Evolutionary conservation across 768 basidiomycete species (phyloP), one percentile per base, ranked within the genome.

Genomic region (Psilocybe cyanescens): DNA sequence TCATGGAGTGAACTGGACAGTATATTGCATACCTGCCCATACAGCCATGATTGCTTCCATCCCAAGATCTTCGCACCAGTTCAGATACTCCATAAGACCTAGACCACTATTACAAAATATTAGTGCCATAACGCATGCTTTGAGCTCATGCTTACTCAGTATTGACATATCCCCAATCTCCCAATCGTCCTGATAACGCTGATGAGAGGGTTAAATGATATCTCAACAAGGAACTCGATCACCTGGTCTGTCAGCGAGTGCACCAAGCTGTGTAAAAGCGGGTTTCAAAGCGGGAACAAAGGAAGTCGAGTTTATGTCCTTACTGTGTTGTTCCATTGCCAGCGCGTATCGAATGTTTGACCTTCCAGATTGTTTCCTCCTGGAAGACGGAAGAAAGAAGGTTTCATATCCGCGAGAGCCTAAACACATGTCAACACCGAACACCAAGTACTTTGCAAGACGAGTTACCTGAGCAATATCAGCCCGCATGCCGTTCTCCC

Each of bases 331-430:
- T 86, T 84, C 88, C 89, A 90, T 65, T 84, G 79, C 88, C 88
- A 90, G 11, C 88, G 76, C 0, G 79, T 78, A 5, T 72, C 78
- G 24, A 75, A 70, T 0, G 81, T 83, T 72, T 84, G 79, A 3
- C 87, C 88, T 81, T 89, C 87, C 51, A 88, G 70, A 65, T 88
- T 88, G 61, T 87, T 88, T 8, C 89, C 89, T 17, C 89, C 89
- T 8, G 88, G 89, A 65, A 89, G 82, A 39, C 89, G 79, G 76
- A 86, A 88, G 71, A 88, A 86, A 3, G 82, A 75, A 16, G 88
- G 86, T 6, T 78, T 79, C 76, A 84, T 81, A 7, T 82, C 82
- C 16, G 76, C 75, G 45, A 90, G 74, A 4, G 85, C 74, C 84
- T 89, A 57, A 8, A 16, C 12, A 52, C 5, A 41, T 8, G 8